A percentile compares a stretch with the other conserved stretches of the same genome.
Conservation (phyloP, 176 grass and related monocot species). For the Canna indica region DNA sequence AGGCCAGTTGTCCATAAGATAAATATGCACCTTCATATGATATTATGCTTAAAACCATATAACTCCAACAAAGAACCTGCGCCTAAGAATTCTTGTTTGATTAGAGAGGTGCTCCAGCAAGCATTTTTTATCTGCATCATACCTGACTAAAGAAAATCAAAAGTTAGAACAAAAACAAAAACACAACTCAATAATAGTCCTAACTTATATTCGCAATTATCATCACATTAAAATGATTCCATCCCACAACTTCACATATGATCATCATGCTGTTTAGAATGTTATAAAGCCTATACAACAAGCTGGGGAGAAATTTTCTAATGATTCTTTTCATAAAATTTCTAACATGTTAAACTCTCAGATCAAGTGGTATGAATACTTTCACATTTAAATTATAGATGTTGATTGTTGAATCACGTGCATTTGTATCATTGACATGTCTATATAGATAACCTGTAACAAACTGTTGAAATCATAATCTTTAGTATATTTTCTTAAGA, state of each 20-base stretch:
- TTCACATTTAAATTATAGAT: too few species aligned
- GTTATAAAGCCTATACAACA: not conserved
- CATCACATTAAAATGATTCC: not conserved
- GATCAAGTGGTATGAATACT: too few species aligned
- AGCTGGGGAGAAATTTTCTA: too few species aligned
- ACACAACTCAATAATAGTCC: not conserved
- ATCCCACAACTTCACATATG: not conserved
- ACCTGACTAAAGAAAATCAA: constrained; percentile 65
- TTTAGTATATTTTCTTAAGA: too few species aligned
- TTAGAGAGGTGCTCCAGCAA: constrained; percentile 49
- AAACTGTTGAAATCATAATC: too few species aligned
- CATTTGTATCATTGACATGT: too few species aligned
- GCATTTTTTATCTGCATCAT: constrained; percentile 47
- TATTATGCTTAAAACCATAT: not conserved
- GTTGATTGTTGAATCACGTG: too few species aligned
- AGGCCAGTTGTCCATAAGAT: not conserved
- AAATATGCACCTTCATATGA: constrained; percentile 2
- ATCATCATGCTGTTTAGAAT: not conserved
- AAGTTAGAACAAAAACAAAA: not conserved
- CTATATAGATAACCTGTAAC: too few species aligned
- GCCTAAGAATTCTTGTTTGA: constrained; percentile 73
- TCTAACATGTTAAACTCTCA: too few species aligned
- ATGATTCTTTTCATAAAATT: too few species aligned
- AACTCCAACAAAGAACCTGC: constrained; percentile 37
- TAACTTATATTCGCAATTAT: not conserved